Conservation (phyloP, 2,329 filamentous ascomycete species). For the Fusarium succisae region DNA sequence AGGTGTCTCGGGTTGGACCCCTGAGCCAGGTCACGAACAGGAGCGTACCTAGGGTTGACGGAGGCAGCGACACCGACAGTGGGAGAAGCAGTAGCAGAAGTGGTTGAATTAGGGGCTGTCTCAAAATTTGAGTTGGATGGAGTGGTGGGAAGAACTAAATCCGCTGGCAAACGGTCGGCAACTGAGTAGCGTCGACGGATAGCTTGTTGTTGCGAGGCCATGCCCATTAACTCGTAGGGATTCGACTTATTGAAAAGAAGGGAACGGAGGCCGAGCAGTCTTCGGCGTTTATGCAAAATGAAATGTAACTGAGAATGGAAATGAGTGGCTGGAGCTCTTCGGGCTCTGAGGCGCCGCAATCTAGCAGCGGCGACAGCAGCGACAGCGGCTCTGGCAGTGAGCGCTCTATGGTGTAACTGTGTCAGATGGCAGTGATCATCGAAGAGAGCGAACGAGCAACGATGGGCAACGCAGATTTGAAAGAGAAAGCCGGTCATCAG, state of each 20-base stretch:
- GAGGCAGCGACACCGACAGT: slow-evolving; percentile 17
- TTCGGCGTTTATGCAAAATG: slow-evolving; percentile 48
- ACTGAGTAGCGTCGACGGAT: slow-evolving; percentile 53
- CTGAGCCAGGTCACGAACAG: slow-evolving; percentile 19
- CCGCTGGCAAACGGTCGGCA: slow-evolving; percentile 48
- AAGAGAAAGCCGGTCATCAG: slow-evolving; percentile 60
- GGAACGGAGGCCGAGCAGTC: slow-evolving; percentile 46
- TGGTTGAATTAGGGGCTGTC: slow-evolving; percentile 18
- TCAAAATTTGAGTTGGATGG: slow-evolving; percentile 30
- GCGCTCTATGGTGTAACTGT: slow-evolving; percentile 51
- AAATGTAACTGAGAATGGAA: background rate
- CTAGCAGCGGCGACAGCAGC: slow-evolving; percentile 53
- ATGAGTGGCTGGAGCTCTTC: slow-evolving; percentile 50
- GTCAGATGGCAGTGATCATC: slow-evolving; percentile 56
- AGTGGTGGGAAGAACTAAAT: slow-evolving; percentile 38
- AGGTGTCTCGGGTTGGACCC: slow-evolving; percentile 18
- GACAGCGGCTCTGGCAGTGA: slow-evolving; percentile 55
- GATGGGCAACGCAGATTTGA: slow-evolving; percentile 58
- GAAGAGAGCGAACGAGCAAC: slow-evolving; percentile 56
- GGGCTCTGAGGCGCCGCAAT: slow-evolving; percentile 51
- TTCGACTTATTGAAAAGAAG: slow-evolving; percentile 39
- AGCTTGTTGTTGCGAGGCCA: slow-evolving; percentile 50
- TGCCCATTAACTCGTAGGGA: slow-evolving; percentile 40
- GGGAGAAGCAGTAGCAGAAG: slow-evolving; percentile 8
- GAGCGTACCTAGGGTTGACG: slow-evolving; percentile 18